These are phyloP conservation scores for Phalaenopsis hybrid DNA, from an alignment of 116 monocot species.

Conservation along the genomic window DNA sequence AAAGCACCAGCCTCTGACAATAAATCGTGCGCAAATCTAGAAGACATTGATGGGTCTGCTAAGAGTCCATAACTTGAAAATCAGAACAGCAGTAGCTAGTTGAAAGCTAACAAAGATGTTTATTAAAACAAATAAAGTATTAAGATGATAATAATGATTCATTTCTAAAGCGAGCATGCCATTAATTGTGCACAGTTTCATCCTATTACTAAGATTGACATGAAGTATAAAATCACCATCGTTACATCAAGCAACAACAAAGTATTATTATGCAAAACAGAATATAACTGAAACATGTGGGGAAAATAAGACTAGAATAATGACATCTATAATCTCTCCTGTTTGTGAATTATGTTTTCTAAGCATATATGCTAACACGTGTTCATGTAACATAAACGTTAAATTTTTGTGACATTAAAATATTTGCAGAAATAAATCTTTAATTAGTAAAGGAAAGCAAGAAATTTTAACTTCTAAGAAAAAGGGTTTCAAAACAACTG, in stretches of 20 bases:
- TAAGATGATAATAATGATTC: background rate
- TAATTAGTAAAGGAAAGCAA: background rate
- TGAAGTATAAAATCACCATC: background rate
- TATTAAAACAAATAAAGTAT: background rate
- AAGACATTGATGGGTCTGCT: constrained; percentile 46
- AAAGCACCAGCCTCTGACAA: constrained; percentile 66
- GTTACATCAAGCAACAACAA: background rate
- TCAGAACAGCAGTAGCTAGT: background rate
- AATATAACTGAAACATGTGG: background rate
- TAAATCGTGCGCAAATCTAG: constrained; percentile 55
- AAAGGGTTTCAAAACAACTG: too few relatives aligned
- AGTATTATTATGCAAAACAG: background rate
- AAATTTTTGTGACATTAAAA: background rate
- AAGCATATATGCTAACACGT: background rate
- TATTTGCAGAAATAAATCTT: background rate
- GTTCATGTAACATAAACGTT: background rate
- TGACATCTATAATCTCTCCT: too few relatives aligned
- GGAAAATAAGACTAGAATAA: background rate
- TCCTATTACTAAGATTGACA: background rate
- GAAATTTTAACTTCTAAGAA: background rate
- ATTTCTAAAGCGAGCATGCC: background rate
- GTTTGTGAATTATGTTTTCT: background rate
- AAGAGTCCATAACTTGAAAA: background rate
- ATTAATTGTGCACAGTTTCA: background rate
- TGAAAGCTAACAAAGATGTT: background rate